phyloP scores from a whole-genome alignment of 2,329 filamentous ascomycete genomes.

The Didymella segeticola region DNA sequence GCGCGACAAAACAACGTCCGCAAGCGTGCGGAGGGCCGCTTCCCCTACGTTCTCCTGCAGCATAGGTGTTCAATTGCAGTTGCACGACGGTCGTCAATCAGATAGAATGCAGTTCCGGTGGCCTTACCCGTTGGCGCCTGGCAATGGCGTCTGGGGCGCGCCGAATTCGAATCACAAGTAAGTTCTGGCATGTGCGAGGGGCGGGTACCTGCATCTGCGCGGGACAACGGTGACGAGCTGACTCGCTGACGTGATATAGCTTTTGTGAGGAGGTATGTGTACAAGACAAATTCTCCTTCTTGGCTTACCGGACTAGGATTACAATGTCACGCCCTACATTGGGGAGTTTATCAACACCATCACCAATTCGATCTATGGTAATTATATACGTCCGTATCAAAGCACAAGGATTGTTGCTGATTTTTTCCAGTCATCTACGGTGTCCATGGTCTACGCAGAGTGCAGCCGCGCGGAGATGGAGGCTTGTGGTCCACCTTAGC shows the following conservation, averaged over 20 bases:
- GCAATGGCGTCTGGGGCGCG: slow-evolving; percentile 33
- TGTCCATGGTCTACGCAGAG: slow-evolving; percentile 40
- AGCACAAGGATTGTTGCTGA: not conserved
- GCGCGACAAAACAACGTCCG: slow-evolving; percentile 7
- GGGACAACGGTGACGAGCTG: slow-evolving; percentile 2
- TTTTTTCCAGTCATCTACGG: slow-evolving; percentile 44
- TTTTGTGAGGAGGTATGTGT: slow-evolving; percentile 44
- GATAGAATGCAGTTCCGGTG: slow-evolving; percentile 33
- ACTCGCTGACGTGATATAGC: slow-evolving; percentile 29
- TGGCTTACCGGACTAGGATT: slow-evolving; percentile 54
- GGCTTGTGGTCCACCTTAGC: slow-evolving; percentile 42
- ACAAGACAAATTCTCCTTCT: not conserved
- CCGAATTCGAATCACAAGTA: slow-evolving; percentile 45
- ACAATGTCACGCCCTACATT: slow-evolving; percentile 59
- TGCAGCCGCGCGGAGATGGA: slow-evolving; percentile 32
- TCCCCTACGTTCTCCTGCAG: not conserved
- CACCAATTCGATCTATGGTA: slow-evolving; percentile 60
- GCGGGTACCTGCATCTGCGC: slow-evolving; percentile 13
- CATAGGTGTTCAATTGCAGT: not conserved
- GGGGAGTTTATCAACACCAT: slow-evolving; percentile 63
- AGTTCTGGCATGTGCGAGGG: slow-evolving; percentile 25
- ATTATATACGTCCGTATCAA: not conserved
- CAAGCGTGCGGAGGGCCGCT: not conserved
- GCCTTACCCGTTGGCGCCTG: slow-evolving; percentile 32
- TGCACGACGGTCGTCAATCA: not conserved